These are phyloP conservation scores for Plasmodium malariae DNA, from an alignment of 169 alveolate species.

Conservation along the genomic window DNA sequence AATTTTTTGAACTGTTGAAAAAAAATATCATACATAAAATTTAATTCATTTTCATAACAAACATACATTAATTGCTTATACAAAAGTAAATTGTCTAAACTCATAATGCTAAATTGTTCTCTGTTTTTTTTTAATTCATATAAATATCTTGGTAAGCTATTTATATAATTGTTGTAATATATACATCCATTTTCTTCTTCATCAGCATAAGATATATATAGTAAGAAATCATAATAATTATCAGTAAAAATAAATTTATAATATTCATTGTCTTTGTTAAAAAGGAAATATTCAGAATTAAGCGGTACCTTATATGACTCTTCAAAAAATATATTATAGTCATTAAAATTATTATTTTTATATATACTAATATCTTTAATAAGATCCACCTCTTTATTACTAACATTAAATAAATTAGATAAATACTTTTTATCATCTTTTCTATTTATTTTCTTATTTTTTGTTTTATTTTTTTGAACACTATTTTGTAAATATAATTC, in stretches of 20 bases:
- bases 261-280: slow-evolving; percentile 35
- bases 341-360: slow-evolving; percentile 65
- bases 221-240: slow-evolving; percentile 65
- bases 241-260: slow-evolving; percentile 50
- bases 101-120: slow-evolving; percentile 24
- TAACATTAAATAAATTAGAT: slow-evolving; percentile 32
- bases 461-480: background rate
- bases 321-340: slow-evolving; percentile 57
- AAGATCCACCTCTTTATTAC: slow-evolving; percentile 53
- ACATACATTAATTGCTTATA: slow-evolving; percentile 66
- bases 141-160: slow-evolving; percentile 34
- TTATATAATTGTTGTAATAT: slow-evolving; percentile 40
- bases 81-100: slow-evolving; percentile 24
- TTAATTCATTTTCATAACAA: slow-evolving; percentile 69
- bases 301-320: background rate
- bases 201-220: slow-evolving; percentile 55
- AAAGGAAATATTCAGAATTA: slow-evolving; percentile 23
- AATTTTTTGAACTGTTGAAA: slow-evolving; percentile 30
- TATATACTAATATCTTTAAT: slow-evolving; percentile 68
- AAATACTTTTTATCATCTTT: slow-evolving; percentile 47
- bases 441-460: background rate
- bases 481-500: too few relatives aligned
- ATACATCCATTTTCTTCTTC: slow-evolving; percentile 71
- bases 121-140: slow-evolving; percentile 67
- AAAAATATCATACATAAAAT: slow-evolving; percentile 50